Conservation (phyloP, 164 flowering plant species). For the Echeveria elegans region DNA sequence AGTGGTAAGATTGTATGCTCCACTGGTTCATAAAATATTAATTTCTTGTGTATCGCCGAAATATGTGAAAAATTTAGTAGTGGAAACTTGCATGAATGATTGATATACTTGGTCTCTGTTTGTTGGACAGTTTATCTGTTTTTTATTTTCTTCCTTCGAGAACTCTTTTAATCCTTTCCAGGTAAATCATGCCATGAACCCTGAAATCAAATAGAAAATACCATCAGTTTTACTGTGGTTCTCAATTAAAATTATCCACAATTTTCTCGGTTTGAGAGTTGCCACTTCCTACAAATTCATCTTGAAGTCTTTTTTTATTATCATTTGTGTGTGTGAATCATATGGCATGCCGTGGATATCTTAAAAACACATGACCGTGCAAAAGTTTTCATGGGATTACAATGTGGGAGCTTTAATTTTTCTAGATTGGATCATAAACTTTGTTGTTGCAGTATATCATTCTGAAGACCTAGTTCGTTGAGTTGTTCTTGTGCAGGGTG, state of each 20-base stretch:
- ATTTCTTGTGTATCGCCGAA: too few relatives aligned
- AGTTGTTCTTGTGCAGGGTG: conserved; percentile 59
- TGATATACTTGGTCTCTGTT: too few relatives aligned
- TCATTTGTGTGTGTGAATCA: background rate
- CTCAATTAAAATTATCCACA: background rate
- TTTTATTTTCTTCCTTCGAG: too few relatives aligned
- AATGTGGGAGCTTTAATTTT: background rate
- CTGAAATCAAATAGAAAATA: background rate
- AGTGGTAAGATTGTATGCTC: conserved; percentile 56
- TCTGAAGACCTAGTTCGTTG: background rate
- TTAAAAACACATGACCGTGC: background rate
- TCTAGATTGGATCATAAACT: background rate
- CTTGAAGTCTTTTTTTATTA: background rate
- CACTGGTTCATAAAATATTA: too few relatives aligned
- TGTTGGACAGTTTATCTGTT: too few relatives aligned
- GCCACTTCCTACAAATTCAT: background rate
- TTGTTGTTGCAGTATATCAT: background rate
- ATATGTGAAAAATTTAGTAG: too few relatives aligned
- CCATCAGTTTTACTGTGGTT: background rate
- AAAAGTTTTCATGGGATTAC: background rate
- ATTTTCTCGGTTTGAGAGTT: background rate
- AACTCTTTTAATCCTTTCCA: too few relatives aligned
- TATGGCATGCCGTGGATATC: background rate
- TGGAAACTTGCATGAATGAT: too few relatives aligned
- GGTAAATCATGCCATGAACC: too few relatives aligned